Evolutionary conservation across 495 filamentous ascomycete genomes (phyloP).

Genomic region (Apiosordaria backusii): DNA sequence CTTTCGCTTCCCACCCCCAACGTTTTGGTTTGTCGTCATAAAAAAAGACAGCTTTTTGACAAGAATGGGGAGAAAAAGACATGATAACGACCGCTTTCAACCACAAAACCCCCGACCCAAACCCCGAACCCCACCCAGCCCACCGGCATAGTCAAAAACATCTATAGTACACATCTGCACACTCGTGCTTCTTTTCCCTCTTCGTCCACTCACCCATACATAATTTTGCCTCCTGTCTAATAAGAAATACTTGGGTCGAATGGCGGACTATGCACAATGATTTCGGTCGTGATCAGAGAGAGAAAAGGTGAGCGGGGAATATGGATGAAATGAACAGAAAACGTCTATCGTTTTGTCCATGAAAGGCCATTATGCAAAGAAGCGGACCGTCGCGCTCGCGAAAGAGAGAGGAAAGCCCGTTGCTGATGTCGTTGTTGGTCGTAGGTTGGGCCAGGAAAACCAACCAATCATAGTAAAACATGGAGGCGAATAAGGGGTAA

Average conservation of each 20-base stretch:
- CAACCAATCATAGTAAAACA: background rate
- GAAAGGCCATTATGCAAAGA: background rate
- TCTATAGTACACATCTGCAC: background rate
- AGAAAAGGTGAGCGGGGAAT: background rate
- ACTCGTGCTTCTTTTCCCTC: background rate
- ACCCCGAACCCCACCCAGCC: background rate
- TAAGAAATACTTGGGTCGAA: background rate
- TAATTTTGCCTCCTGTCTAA: background rate
- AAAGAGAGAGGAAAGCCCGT: background rate
- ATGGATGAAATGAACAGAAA: background rate
- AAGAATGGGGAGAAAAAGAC: background rate
- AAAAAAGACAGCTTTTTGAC: background rate
- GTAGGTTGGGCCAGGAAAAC: background rate
- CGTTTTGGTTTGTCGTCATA: background rate
- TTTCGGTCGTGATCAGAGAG: background rate
- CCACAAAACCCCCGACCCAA: background rate
- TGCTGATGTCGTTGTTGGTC: background rate
- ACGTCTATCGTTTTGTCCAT: background rate
- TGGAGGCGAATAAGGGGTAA: background rate
- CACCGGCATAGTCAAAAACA: background rate
- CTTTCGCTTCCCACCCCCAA: background rate
- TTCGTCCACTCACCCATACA: background rate
- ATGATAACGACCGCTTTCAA: background rate
- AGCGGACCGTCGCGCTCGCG: background rate
- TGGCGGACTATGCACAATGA: background rate